phyloP scores from a whole-genome alignment of 768 basidiomycete species.

The Dendrothele bispora region DNA sequence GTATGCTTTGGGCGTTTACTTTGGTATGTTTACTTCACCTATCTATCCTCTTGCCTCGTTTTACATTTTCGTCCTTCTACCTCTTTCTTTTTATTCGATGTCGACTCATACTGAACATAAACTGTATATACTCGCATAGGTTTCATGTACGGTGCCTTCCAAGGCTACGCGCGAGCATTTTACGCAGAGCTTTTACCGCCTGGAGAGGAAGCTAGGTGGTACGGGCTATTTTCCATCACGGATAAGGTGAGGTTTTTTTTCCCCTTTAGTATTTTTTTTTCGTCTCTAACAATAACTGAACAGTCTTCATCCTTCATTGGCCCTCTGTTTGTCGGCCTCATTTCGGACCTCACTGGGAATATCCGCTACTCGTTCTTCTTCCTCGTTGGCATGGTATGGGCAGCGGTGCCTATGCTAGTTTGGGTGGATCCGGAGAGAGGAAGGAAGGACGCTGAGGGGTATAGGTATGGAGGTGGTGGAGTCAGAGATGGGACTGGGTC shows the following conservation, averaged over 20 bases:
- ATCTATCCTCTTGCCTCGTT: too few species aligned
- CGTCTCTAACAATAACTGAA: not conserved
- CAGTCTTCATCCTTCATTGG: constrained; percentile 93
- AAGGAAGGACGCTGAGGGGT: constrained; percentile 45
- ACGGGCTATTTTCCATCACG: constrained; percentile 54
- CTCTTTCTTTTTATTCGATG: not conserved
- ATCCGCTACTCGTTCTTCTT: constrained; percentile 92
- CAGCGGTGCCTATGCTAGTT: constrained; percentile 74
- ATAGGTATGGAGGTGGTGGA: too few species aligned
- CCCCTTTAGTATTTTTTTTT: not conserved
- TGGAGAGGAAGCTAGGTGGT: constrained; percentile 90
- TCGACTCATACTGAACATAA: not conserved
- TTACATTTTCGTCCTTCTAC: not conserved
- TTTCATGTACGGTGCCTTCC: constrained; percentile 85
- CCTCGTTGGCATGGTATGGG: constrained; percentile 77
- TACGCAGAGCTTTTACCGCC: constrained; percentile 87
- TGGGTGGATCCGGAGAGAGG: constrained; percentile 74
- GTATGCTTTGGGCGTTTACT: constrained; percentile 80
- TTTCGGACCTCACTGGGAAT: constrained; percentile 87
- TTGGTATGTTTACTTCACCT: too few species aligned
- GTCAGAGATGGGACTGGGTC: too few species aligned
- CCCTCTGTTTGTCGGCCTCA: constrained; percentile 83
- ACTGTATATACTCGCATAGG: constrained; percentile 35
- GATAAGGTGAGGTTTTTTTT: constrained; percentile 59
- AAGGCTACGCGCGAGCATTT: constrained; percentile 83